Conservation (phyloP, 2,329 filamentous ascomycete species). For the Pyricularia sp. region DNA sequence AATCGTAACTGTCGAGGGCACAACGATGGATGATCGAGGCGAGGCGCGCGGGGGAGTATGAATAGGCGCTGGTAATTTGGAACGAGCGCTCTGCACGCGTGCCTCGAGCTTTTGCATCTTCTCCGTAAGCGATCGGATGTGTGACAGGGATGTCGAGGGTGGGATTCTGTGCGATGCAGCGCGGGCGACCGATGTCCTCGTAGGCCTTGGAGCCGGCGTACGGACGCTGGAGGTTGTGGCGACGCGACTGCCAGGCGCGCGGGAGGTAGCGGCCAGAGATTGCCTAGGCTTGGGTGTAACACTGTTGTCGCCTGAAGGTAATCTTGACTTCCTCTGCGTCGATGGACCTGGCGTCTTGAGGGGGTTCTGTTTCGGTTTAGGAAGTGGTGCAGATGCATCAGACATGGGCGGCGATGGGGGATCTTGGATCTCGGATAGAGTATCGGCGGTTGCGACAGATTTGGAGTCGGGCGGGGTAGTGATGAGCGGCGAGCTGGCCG, state of each 20-base stretch:
- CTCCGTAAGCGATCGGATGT: conserved; percentile 85
- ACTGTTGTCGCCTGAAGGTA: conserved; percentile 41
- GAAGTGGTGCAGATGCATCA: conserved; percentile 56
- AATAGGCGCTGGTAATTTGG: conserved; percentile 74
- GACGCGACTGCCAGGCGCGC: conserved; percentile 21
- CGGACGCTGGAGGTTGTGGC: conserved; percentile 33
- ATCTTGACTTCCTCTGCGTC: conserved; percentile 31
- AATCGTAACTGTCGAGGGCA: conserved; percentile 47
- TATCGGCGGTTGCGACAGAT: conserved; percentile 41
- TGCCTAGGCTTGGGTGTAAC: conserved; percentile 40
- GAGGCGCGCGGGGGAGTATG: conserved; percentile 68
- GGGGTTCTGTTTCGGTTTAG: conserved; percentile 33
- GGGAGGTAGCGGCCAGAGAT: conserved; percentile 21
- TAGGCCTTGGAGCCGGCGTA: conserved; percentile 29
- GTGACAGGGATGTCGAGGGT: conserved; percentile 62
- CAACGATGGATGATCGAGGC: conserved; percentile 42
- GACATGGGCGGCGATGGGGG: conserved; percentile 92
- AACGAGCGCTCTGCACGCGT: conserved; percentile 79
- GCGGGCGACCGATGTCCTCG: conserved; percentile 34
- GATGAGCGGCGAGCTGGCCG: conserved; percentile 81
- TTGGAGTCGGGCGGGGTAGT: conserved; percentile 70
- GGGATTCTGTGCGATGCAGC: conserved; percentile 37
- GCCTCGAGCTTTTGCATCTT: conserved; percentile 97
- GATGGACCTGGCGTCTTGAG: conserved; percentile 23
- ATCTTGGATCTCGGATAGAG: conserved; percentile 56